phyloP scores from a whole-genome alignment of 768 basidiomycete species.

The Phlegmacium glaucopus region DNA sequence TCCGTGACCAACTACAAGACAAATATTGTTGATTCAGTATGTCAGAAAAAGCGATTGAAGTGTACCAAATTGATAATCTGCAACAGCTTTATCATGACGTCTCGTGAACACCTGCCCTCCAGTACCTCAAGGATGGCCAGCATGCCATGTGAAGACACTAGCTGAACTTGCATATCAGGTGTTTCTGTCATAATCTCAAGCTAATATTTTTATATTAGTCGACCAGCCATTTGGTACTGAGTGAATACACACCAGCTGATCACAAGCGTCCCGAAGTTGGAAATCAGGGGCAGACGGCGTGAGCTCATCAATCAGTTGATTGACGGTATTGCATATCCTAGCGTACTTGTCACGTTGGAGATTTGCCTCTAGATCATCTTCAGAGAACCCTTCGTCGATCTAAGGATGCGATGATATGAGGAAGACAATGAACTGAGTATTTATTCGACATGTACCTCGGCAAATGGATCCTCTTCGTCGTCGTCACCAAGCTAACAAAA shows the following conservation, averaged over 20 bases:
- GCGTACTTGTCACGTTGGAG: constrained; percentile 93
- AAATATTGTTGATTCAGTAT: neutral
- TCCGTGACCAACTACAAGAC: constrained; percentile 52
- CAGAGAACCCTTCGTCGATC: constrained; percentile 93
- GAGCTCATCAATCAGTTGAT: constrained; percentile 83
- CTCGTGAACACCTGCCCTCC: constrained; percentile 81
- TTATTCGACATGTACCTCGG: constrained; percentile 53
- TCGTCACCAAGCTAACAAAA: constrained; percentile 74
- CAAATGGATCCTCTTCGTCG: constrained; percentile 96
- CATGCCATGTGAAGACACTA: constrained; percentile 93
- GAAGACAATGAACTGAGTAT: neutral
- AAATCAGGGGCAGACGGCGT: constrained; percentile 79
- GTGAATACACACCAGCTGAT: constrained; percentile 69
- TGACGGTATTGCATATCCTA: constrained; percentile 75
- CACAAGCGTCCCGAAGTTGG: constrained; percentile 79
- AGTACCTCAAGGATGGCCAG: constrained; percentile 91
- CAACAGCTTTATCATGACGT: constrained; percentile 81
- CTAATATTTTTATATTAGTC: constrained; percentile 34
- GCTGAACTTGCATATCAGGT: constrained; percentile 83
- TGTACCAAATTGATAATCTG: constrained; percentile 86
- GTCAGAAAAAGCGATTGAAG: neutral
- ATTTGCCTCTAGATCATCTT: constrained; percentile 90
- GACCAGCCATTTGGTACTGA: neutral
- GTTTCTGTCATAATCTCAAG: constrained; percentile 71
- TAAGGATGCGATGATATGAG: constrained; percentile 17